Base-by-base conservation (phyloP, 306 rosid genomes). In the Hylodesmum podocarpum region DNA sequence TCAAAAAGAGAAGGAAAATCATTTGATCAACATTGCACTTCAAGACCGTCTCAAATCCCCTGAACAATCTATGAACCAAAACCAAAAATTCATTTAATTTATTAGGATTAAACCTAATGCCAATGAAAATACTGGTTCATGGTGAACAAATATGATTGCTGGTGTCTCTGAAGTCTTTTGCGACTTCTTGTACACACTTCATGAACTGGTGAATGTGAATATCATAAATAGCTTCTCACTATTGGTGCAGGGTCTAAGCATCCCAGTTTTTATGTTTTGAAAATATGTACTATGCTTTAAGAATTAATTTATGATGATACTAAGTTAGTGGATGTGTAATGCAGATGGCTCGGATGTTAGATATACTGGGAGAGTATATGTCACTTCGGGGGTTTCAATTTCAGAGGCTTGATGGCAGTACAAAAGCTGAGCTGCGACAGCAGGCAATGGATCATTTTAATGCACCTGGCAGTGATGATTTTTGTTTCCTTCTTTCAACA, bases 401-500 rank as follows among this genome's bases (percentile, higher is more conserved):
- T 86, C 99, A 96, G 79, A 87, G 99, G 84, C 97, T 96, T 66
- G 99, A 96, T 85, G 99, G 99, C 25, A 96, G 99, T 79, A 96
- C 99, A 37, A 96, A 96, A 86, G 89, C 99, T 21, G 99, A 96
- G 85, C 70, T 92, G 72, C 97, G 99, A 18, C 99, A 96, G 66
- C 99, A 96, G 87, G 99, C 99, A 33, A 96, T 96, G 99, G 99
- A 96, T 8, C 99, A 96, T 85, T 96, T 96, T 73, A 96, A 96
- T 85, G 99, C 98, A 34, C 93, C 98, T 80, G 98, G 94, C 39
- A 96, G 99, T 83, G 98, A 96, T 72, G 99, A 96, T 81, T 96
- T 96, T 81, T 96, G 99, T 83, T 96, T 96, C 87, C 99, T 96
- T 81, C 99, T 96, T 79, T 96, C 99, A 81, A 96, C 99, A 11